phyloP scores from a whole-genome alignment of 2,329 filamentous ascomycete genomes.

The Alternaria novae-zelandiae region DNA sequence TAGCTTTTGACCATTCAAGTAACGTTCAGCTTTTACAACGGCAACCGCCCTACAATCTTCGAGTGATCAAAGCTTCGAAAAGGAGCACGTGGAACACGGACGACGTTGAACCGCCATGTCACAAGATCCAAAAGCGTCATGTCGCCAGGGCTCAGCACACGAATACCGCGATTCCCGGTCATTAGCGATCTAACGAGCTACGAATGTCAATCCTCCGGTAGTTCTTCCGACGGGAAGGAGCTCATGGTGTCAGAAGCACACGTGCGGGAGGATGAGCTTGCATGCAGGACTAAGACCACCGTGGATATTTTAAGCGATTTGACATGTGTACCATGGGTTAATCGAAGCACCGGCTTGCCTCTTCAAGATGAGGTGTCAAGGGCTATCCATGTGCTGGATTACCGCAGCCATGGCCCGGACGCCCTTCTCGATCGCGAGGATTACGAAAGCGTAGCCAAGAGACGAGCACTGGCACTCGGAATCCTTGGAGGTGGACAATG shows the following conservation, averaged over 20 bases:
- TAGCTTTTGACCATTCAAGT: conserved; percentile 17
- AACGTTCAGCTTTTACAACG: conserved; percentile 4
- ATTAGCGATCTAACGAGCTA: not conserved
- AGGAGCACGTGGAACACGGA: conserved; percentile 5
- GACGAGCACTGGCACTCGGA: not conserved
- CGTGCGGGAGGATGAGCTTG: conserved; percentile 5
- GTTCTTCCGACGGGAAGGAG: conserved; percentile 12
- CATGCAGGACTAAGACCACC: not conserved
- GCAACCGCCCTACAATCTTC: conserved; percentile 4
- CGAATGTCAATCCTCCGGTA: conserved; percentile 11
- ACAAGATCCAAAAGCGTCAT: not conserved
- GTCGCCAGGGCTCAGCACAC: not conserved
- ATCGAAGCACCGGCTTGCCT: conserved; percentile 6
- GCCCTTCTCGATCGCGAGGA: conserved; percentile 10
- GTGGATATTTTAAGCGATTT: conserved; percentile 4
- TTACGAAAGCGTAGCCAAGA: conserved; percentile 5
- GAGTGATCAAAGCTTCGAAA: conserved; percentile 7
- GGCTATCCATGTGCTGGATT: conserved; percentile 6
- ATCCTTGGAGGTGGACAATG: conserved; percentile 4
- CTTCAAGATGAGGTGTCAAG: conserved; percentile 7
- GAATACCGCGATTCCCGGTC: conserved; percentile 5
- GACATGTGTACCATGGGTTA: conserved; percentile 7
- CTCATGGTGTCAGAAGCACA: conserved; percentile 5
- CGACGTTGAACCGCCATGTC: conserved; percentile 2
- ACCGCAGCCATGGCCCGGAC: conserved; percentile 7